Base-by-base conservation (phyloP, 148 eudicot species). In the Simmondsia chinensis region DNA sequence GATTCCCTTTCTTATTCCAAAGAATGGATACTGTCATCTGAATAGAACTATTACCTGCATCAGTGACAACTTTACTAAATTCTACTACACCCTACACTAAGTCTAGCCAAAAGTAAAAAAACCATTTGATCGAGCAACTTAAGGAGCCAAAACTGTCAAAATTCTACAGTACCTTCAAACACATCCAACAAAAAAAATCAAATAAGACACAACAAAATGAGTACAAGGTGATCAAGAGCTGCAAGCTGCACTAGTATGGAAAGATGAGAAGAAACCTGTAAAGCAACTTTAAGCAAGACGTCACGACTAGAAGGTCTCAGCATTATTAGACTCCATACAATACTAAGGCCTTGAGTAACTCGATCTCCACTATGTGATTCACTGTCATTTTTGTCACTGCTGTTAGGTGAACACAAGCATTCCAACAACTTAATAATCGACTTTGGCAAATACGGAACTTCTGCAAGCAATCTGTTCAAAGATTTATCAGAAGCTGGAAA, bases 401-500 rank as follows among this genome's bases (percentile, higher is more conserved):
- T 50, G 48, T 71, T 76, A 60, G 97, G 97, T 48, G 57, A 82
- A 31, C 95, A 85, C 58, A 91, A 63, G 68, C 68, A 17, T 59
- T 76, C 88, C 47, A 91, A 52, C 61, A 91, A 64, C 33, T 79
- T 72, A 40, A 79, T 68, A 47, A 73, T 56, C 9, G 97, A 76
- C 57, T 85, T 62, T n/a, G 97, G 97, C 41, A 91, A 38, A 53
- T 85, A 74, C 30, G 97, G 97, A 64, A 75, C 89, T 63, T 91
- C 97, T 63, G 56, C 63, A 34, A 91, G 72, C 74, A 91, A 70
- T 64, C 75, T 70, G 58, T 78, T 82, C 27, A 91, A 64, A 33
- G 85, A 82, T 73, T 91, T 91, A 61, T 85, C 97, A 34, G 94
- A 71, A 24, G 97, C 79, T 29, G 95, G 94, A 54, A 91, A 91